Percentiles rank a stretch among this genome's conserved stretches.
phyloP scores from a whole-genome alignment of 805 yeast genomes.

The Wickerhamomyces chambardii region DNA sequence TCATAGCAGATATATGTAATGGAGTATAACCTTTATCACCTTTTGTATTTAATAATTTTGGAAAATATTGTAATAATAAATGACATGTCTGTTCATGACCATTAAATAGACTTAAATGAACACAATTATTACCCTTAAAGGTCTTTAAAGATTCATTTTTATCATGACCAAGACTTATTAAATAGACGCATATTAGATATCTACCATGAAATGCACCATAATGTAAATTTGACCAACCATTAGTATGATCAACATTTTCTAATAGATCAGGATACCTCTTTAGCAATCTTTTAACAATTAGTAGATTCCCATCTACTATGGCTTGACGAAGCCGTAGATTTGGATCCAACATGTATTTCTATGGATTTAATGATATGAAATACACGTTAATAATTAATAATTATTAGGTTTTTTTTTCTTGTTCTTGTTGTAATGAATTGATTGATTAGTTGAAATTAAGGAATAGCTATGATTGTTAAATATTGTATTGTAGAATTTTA shows the following conservation, averaged over 20 bases:
- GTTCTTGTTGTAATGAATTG: too few species aligned
- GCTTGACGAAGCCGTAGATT: constrained; percentile 60
- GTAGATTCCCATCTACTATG: constrained; percentile 49
- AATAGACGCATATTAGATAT: constrained; percentile 53
- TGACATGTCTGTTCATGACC: constrained; percentile 71
- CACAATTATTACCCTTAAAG: constrained; percentile 51
- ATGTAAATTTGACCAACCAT: constrained; percentile 82
- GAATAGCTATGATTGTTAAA: too few species aligned
- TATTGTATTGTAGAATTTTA: too few species aligned
- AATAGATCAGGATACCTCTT: constrained; percentile 60
- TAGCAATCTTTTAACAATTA: constrained; percentile 57
- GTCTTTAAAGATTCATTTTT: constrained; percentile 38
- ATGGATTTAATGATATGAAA: too few species aligned
- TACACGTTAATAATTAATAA: too few species aligned
- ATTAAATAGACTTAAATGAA: constrained; percentile 59
- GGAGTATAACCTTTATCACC: constrained; percentile 48
- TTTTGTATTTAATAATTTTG: constrained; percentile 39
- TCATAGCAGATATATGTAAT: constrained; percentile 56
- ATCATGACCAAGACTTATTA: constrained; percentile 51
- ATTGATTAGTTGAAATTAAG: too few species aligned
- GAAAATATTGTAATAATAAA: constrained; percentile 57
- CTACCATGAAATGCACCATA: constrained; percentile 73
- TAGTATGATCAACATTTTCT: constrained; percentile 55
- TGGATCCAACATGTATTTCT: constrained; percentile 66
- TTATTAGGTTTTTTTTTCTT: too few species aligned